Base-by-base conservation (phyloP, 106 monocot species). In the Apostasia ramifera region DNA sequence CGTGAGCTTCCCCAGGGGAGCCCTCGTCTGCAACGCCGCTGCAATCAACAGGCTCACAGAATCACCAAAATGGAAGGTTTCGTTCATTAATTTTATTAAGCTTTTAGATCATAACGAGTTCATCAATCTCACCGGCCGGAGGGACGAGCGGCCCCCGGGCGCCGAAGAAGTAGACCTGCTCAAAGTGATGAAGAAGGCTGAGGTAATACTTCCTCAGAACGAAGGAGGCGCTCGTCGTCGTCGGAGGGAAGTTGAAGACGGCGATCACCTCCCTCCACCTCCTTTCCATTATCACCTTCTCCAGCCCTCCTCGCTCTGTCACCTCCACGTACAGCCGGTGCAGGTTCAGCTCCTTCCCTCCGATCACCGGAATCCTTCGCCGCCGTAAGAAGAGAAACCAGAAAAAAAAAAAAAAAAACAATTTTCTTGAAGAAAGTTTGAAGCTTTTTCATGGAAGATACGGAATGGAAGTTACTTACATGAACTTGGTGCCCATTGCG, bases 141-240 rank as follows among this genome's bases (percentile, higher is more conserved):
- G 80, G 76, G 55, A 81, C 48, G 0, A 85, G 66, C 3, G 74
- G 67, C 8, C 88, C 91, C 41, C 73, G 67, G 5, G 67, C 51
- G 5, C 87, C 41, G 66, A 94, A 94, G 75, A 79, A 94, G 59
- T 94, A 91, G 41, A 94, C 83, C 60, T 91, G 87, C 57, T 94
- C 94, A 61, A 81, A 94, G 66, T 85, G 85, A 51, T 88, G 68
- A 57, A 94, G 83, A 47, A 94, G 83, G 57, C 83, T 88, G 43
- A 91, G 57, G 67, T 94, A 94, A 55, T 94, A 94, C 74, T 84
- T 94, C 67, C 87, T 82, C 8, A 94, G 79, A 53, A 91, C 94
- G 45, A 79, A 94, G 43, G 94, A 94, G 49, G 94, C 94, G 62
- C 91, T 94, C 3, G 94, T 94, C 41, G 91, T 94, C 12, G 90